Percentiles rank a stretch among this genome's conserved stretches.
Evolutionary conservation across 441 rosid genomes (phyloP).

Genomic region (Kokia cookei): DNA sequence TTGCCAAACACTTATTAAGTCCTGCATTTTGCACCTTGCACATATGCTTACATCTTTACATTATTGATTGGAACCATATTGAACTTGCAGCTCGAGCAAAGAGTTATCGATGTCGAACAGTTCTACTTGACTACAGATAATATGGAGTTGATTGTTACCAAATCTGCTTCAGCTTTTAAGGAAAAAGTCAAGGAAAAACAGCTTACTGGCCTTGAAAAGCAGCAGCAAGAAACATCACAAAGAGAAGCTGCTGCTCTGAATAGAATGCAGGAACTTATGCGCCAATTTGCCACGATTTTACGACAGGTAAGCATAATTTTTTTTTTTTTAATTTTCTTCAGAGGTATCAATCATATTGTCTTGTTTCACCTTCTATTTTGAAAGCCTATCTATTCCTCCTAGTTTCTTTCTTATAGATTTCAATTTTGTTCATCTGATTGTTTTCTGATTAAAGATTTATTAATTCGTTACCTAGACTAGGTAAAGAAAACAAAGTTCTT

Average conservation of each 20-base stretch:
- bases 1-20: neutral
- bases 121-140: conserved; percentile 46
- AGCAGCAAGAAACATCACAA: conserved; percentile 40
- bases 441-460: neutral
- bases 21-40: neutral
- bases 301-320: conserved; percentile 48
- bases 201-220: conserved; percentile 45
- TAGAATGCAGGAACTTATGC: conserved; percentile 89
- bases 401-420: neutral
- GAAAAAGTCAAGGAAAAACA: conserved; percentile 66
- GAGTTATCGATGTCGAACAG: conserved; percentile 72
- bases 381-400: neutral
- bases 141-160: conserved; percentile 40
- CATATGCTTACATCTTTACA: neutral
- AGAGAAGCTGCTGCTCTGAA: conserved; percentile 50
- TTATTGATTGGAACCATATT: neutral
- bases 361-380: neutral
- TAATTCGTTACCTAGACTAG: neutral
- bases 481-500: neutral
- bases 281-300: conserved; percentile 61
- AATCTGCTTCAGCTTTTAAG: conserved; percentile 49
- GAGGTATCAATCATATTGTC: neutral
- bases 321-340: neutral
- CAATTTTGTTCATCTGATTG: neutral
- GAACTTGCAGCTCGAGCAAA: conserved; percentile 66